phyloP scores from a whole-genome alignment of 192 early-diverging fungal genomes.

The Gorgonomyces haynaldii region DNA sequence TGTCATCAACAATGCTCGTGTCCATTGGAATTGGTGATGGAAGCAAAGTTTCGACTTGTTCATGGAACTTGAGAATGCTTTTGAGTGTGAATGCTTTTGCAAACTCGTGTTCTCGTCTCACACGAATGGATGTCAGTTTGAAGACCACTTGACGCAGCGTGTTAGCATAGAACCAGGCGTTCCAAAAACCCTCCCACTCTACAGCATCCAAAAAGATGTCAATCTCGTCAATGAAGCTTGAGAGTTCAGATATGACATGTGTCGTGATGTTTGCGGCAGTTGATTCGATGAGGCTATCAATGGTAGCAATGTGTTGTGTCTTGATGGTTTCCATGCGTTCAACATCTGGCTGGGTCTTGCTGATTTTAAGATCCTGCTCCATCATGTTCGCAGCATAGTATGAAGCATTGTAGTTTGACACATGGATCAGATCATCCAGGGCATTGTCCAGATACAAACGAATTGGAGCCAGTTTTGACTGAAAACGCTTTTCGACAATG shows the following conservation, averaged over 20 bases:
- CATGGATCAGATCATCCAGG: constrained; percentile 53
- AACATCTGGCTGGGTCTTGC: constrained; percentile 53
- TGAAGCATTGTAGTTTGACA: constrained; percentile 30
- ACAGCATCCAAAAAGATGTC: constrained; percentile 55
- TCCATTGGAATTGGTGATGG: constrained; percentile 1
- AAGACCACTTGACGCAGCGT: constrained; percentile 49
- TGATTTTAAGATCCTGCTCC: constrained; percentile 39
- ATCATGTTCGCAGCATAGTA: constrained; percentile 12
- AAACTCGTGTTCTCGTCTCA: constrained; percentile 27
- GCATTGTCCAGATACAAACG: constrained; percentile 83
- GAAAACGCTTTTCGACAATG: constrained; percentile 87
- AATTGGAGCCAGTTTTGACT: constrained; percentile 88
- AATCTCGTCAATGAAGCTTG: constrained; percentile 50
- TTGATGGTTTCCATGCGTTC: constrained; percentile 65
- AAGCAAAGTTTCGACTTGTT: constrained; percentile 18
- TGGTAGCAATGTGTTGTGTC: constrained; percentile 39
- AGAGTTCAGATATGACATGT: constrained; percentile 17
- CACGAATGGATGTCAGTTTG: constrained; percentile 22
- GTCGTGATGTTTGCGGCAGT: no score
- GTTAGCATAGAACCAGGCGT: constrained; percentile 78
- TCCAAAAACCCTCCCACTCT: constrained; percentile 68
- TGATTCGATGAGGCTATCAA: constrained; percentile 33
- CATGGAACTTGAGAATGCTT: constrained; percentile 28
- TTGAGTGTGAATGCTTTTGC: constrained; percentile 20
- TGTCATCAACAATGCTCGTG: neutral